Evolutionary conservation across 768 basidiomycete species (phyloP).

Genomic region (Cantharellus anzutake): DNA sequence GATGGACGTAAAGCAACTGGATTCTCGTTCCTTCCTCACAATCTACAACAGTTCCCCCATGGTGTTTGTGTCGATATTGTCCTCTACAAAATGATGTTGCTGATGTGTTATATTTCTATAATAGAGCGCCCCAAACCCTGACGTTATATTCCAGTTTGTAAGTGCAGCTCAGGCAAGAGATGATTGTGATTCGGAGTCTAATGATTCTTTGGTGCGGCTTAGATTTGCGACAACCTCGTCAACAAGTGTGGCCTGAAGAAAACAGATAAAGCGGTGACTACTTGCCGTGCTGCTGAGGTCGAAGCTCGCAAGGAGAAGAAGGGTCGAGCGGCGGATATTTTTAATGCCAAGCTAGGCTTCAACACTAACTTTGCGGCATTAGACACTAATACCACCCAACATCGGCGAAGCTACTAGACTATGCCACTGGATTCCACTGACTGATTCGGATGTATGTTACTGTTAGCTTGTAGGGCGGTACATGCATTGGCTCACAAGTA

Average conservation of each 20-base stretch:
- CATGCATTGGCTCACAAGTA: too few species aligned
- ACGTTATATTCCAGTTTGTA: neutral
- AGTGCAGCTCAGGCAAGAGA: neutral
- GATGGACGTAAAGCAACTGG: conserved; percentile 2
- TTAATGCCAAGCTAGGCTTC: conserved; percentile 3
- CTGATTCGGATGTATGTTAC: too few species aligned
- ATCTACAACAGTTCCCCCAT: conserved; percentile 5
- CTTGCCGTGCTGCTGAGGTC: conserved; percentile 1
- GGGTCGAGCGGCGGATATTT: conserved; percentile 1
- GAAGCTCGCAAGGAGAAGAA: neutral
- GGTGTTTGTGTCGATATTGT: neutral
- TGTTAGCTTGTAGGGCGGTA: too few species aligned
- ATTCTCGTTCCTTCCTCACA: conserved; percentile 5
- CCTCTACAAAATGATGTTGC: too few species aligned
- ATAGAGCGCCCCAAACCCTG: neutral
- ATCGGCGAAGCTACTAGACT: too few species aligned
- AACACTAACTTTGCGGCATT: conserved; percentile 3
- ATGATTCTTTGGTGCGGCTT: neutral
- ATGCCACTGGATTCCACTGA: too few species aligned
- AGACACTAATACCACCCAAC: neutral
- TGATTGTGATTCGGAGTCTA: neutral
- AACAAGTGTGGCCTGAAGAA: conserved; percentile 2
- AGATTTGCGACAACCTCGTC: conserved; percentile 4
- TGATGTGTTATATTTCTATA: too few species aligned
- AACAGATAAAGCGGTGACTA: neutral